A percentile compares a stretch with the other conserved stretches of the same genome.
Evolutionary conservation across 1,139 yeast species (phyloP).

Genomic region (Pichia sp.): DNA sequence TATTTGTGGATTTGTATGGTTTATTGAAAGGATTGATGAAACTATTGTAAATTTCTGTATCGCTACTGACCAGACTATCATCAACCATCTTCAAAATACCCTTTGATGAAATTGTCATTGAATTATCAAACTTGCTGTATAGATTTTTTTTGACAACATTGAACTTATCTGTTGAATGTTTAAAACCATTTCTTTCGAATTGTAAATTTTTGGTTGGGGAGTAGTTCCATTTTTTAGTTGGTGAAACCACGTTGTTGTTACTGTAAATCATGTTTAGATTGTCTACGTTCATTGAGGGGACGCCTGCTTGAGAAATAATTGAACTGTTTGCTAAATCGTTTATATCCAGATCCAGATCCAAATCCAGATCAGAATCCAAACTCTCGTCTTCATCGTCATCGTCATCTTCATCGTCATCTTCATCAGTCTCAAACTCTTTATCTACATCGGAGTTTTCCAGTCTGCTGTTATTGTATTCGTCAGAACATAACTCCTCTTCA

Average conservation of each 20-base stretch:
- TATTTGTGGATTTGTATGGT: background rate
- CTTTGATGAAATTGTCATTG: slow-evolving; percentile 27
- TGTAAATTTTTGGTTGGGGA: slow-evolving; percentile 8
- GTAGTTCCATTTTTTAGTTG: slow-evolving; percentile 3
- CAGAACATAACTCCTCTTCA: slow-evolving; percentile 4
- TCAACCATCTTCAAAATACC: slow-evolving; percentile 29
- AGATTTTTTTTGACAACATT: background rate
- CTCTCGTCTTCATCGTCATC: background rate
- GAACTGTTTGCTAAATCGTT: too few species aligned
- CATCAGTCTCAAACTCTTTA: background rate
- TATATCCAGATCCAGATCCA: too few species aligned
- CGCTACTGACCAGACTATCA: slow-evolving; percentile 27
- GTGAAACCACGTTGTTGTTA: background rate
- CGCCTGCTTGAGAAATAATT: too few species aligned
- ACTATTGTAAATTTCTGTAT: slow-evolving; percentile 23
- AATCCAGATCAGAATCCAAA: too few species aligned
- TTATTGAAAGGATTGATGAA: slow-evolving; percentile 1
- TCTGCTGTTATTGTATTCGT: slow-evolving; percentile 10
- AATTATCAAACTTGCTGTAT: slow-evolving; percentile 24
- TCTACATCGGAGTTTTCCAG: slow-evolving; percentile 10
- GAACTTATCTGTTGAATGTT: too few species aligned
- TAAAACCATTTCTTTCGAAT: slow-evolving; percentile 3
- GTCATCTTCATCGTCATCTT: background rate
- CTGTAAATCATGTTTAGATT: too few species aligned
- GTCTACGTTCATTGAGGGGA: too few species aligned